Evolutionary conservation across 495 filamentous ascomycete species (phyloP).

Genomic region (Annulohypoxylon bovei): DNA sequence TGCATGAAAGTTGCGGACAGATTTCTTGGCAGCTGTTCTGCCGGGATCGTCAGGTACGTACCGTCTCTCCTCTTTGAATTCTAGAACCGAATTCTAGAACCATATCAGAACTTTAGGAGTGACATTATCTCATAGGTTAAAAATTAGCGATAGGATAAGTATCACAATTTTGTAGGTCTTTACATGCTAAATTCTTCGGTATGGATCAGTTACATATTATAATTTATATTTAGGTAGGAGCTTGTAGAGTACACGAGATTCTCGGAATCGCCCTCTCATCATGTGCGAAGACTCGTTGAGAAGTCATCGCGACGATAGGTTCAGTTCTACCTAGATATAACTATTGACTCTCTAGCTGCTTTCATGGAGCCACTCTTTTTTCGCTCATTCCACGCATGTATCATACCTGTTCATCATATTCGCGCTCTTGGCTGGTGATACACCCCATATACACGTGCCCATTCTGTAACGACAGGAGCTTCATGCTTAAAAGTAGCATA

Average conservation of each 20-base stretch:
- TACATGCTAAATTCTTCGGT: neutral
- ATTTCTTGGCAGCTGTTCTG: neutral
- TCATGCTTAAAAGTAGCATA: conserved; percentile 10
- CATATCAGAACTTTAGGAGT: no score
- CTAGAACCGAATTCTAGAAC: no score
- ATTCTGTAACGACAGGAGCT: conserved; percentile 32
- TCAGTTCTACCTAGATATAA: conserved; percentile 3
- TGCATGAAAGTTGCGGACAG: neutral
- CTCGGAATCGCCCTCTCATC: neutral
- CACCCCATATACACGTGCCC: conserved; percentile 7
- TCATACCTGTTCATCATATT: conserved; percentile 8
- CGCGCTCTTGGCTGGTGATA: neutral
- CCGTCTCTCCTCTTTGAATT: neutral
- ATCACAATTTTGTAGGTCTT: neutral
- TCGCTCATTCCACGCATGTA: neutral
- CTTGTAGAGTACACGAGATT: neutral
- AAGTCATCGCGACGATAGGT: neutral
- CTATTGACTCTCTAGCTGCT: conserved; percentile 3
- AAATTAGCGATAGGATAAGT: neutral
- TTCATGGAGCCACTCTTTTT: conserved; percentile 2
- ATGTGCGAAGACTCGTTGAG: neutral
- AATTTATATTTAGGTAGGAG: neutral
- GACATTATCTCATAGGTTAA: no score
- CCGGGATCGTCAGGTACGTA: conserved; percentile 6
- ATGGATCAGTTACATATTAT: neutral